A percentile compares a stretch with the other conserved stretches of the same genome.
Evolutionary conservation across 352 stramenopile species (phyloP).

Genomic region (Thalassiosira ordinaria): DNA sequence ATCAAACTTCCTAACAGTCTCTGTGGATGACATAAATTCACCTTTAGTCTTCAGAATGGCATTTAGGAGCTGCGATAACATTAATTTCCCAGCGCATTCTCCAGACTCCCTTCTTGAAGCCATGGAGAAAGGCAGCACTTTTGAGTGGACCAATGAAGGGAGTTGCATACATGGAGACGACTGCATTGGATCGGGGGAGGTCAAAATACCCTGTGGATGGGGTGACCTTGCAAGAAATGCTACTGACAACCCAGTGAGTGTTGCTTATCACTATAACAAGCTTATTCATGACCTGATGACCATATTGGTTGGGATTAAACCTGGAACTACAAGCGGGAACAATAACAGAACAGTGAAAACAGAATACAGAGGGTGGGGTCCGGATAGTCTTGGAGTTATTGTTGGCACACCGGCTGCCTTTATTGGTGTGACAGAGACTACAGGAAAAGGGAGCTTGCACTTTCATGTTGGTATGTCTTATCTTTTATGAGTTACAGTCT

Average conservation of each 20-base stretch:
- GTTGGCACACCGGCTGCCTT: slow-evolving; percentile 9
- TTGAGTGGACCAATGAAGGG: background rate
- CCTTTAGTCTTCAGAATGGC: slow-evolving; percentile 9
- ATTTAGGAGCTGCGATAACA: slow-evolving; percentile 21
- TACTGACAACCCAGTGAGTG: slow-evolving; percentile 10
- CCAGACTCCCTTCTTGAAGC: background rate
- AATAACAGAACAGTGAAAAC: slow-evolving; percentile 13
- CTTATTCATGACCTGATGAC: slow-evolving; percentile 5
- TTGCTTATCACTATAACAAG: slow-evolving; percentile 11
- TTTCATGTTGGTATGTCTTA: background rate
- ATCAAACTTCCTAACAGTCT: slow-evolving; percentile 14
- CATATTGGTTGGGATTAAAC: slow-evolving; percentile 17
- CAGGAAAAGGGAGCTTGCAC: background rate
- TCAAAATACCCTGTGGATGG: slow-evolving; percentile 6
- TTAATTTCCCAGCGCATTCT: slow-evolving; percentile 8
- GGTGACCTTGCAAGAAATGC: background rate
- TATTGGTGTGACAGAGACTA: slow-evolving; percentile 14
- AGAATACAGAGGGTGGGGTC: slow-evolving; percentile 10
- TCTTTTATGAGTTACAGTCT: too few species aligned
- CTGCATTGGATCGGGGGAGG: slow-evolving; percentile 5
- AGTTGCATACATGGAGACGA: background rate
- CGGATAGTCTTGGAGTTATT: background rate
- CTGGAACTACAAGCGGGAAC: slow-evolving; percentile 3
- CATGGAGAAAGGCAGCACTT: background rate
- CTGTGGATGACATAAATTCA: slow-evolving; percentile 11